These are phyloP conservation scores for Boletus subparvulus DNA, from an alignment of 768 basidiomycete species.

Conservation along the genomic window DNA sequence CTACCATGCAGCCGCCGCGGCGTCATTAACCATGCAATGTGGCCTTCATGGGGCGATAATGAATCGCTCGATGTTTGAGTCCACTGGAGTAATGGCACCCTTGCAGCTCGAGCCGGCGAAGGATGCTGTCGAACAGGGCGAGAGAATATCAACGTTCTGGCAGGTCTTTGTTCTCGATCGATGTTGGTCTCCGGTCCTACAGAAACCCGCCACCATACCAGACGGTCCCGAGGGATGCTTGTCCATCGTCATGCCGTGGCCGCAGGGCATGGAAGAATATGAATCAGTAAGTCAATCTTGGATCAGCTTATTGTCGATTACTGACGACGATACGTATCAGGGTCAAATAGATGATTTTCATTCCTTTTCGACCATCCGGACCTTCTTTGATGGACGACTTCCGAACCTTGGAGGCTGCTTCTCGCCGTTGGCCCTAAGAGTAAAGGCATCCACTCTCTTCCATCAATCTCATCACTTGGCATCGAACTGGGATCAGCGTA, in stretches of 20 bases:
- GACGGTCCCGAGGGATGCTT: slow-evolving; percentile 58
- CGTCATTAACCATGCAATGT: slow-evolving; percentile 69
- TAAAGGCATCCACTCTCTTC: slow-evolving; percentile 75
- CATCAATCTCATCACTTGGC: slow-evolving; percentile 64
- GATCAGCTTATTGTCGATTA: slow-evolving; percentile 2
- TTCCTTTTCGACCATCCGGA: slow-evolving; percentile 57
- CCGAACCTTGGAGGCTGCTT: slow-evolving; percentile 52
- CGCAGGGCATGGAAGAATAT: slow-evolving; percentile 70
- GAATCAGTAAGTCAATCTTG: slow-evolving; percentile 51
- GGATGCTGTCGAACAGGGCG: slow-evolving; percentile 61
- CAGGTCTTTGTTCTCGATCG: slow-evolving; percentile 79
- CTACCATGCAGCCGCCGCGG: slow-evolving; percentile 73
- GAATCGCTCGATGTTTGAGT: slow-evolving; percentile 35
- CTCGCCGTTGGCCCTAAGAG: slow-evolving; percentile 62
- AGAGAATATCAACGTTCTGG: slow-evolving; percentile 78
- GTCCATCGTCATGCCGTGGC: slow-evolving; percentile 74
- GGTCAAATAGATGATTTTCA: slow-evolving; percentile 53
- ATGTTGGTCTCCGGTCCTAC: slow-evolving; percentile 76
- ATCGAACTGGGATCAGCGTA: slow-evolving; percentile 61
- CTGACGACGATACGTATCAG: slow-evolving; percentile 38
- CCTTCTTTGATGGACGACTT: slow-evolving; percentile 61
- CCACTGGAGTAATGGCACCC: slow-evolving; percentile 31
- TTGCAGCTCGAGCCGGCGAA: slow-evolving; percentile 59
- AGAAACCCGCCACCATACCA: slow-evolving; percentile 63
- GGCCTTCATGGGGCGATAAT: slow-evolving; percentile 55